Evolutionary conservation across 2,329 filamentous ascomycete genomes (phyloP), one percentile per base, ranked within the genome.

Genomic region (Penicillium sp.): DNA sequence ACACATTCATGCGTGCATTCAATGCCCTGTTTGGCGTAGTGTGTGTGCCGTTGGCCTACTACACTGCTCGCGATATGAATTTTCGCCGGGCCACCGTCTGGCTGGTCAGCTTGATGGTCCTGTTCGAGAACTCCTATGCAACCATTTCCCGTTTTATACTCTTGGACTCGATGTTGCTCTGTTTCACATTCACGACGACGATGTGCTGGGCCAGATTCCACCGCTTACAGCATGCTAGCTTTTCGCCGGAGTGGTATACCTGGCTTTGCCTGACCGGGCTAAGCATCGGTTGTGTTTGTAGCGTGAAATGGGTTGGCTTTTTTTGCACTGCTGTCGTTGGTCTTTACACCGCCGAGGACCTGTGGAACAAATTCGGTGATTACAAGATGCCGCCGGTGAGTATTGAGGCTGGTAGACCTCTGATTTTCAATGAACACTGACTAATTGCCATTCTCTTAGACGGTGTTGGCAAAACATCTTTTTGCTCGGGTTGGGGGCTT

Each of bases 121-220:
- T 98, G 28, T 98, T 89, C 74, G 93, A 98, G 69, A 98, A 98
- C 75, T 97, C 93, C 36, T 98, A 97, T 73, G 95, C 93, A 33
- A 97, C 94, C 20, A 98, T 98, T 69, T 96, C 90, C 70, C 83
- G 93, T 46, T 98, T 98, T 65, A 97, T 98, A 58, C 83, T 98
- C 16, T 82, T 98, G 58, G 93, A 98, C 69, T 97, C 93, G 1
- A 98, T 98, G 93, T 80, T 98, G 36, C 79, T 98, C 26, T 97
- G 90, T 73, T 96, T 95, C 63, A 98, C 94, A n/a, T 93, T 97
- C 56, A 90, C 89, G 11, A 98, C 93, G 4, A 86, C 94, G 48
- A 81, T 97, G 58, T 97, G 91, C 78, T 98, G 91, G 89, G 83
- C 89, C 60, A 93, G 89, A 66, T 97, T 98, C 70, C 93, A 98